A percentile compares a stretch with the other conserved stretches of the same genome.
Conservation (phyloP, 164 flowering plant species). For the Kalanchoe fedtschenkoi region DNA sequence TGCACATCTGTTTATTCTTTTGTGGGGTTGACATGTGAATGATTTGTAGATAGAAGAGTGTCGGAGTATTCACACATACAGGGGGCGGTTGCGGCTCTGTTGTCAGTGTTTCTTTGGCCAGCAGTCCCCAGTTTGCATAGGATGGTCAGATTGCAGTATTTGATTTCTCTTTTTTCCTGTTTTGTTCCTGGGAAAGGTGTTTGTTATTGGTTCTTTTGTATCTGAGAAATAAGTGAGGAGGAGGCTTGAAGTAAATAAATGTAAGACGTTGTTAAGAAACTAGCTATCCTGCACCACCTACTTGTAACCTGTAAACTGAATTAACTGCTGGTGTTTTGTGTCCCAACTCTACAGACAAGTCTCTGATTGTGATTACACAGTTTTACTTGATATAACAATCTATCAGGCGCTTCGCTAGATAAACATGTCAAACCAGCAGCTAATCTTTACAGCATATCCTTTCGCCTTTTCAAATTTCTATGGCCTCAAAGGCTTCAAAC, state of each 20-base stretch:
- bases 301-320: too few relatives aligned
- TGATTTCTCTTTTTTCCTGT: background rate
- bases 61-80: conserved; percentile 1
- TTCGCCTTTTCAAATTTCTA: background rate
- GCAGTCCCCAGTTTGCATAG: background rate
- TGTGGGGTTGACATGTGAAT: background rate
- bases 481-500: conserved; percentile 59
- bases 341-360: too few relatives aligned
- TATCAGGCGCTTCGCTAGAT: too few relatives aligned
- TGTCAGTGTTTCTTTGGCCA: background rate
- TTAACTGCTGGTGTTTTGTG: too few relatives aligned
- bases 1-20: background rate
- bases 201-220: background rate
- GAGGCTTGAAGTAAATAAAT: too few relatives aligned
- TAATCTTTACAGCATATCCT: background rate
- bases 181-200: conserved; percentile 1
- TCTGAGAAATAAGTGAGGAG: background rate
- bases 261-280: too few relatives aligned
- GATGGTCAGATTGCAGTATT: background rate
- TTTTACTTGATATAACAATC: too few relatives aligned
- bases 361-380: too few relatives aligned
- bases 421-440: too few relatives aligned
- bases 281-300: too few relatives aligned
- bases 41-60: conserved; percentile 3
- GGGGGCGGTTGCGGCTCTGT: background rate